phyloP scores from a whole-genome alignment of 2,329 filamentous ascomycete species.

The Talaromyces sp. region DNA sequence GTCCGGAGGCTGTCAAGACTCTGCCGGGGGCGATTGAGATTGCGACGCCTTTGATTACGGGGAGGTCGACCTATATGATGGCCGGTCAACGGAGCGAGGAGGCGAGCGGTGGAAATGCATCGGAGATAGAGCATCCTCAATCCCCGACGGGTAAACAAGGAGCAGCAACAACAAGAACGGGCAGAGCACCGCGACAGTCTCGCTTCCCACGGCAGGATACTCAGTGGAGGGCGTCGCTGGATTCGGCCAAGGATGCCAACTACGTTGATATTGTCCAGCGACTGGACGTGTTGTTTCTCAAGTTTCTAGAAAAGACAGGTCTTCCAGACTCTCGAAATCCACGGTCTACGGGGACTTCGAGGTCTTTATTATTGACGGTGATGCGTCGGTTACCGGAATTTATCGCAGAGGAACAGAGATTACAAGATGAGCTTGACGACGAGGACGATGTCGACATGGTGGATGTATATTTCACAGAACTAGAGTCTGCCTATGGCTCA shows the following conservation, averaged over 20 bases:
- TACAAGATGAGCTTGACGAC: constrained; percentile 27
- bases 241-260: constrained; percentile 25
- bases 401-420: constrained; percentile 31
- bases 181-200: constrained; percentile 19
- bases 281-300: constrained; percentile 30
- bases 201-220: constrained; percentile 24
- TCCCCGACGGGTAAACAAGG: neutral
- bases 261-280: constrained; percentile 31
- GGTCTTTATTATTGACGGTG: constrained; percentile 34
- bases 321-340: constrained; percentile 5
- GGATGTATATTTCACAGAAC: constrained; percentile 36
- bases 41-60: constrained; percentile 37
- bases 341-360: constrained; percentile 17
- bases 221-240: constrained; percentile 29
- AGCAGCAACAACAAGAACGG: constrained; percentile 10
- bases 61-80: constrained; percentile 20
- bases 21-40: constrained; percentile 38
- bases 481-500: constrained; percentile 34
- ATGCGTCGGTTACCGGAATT: constrained; percentile 32
- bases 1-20: constrained; percentile 28
- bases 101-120: constrained; percentile 3
- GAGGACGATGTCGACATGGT: constrained; percentile 34
- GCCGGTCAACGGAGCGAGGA: neutral
- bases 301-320: constrained; percentile 31
- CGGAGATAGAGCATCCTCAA: neutral